A percentile compares a stretch with the other conserved stretches of the same genome.
Conservation (phyloP, 306 rosid species). For the Vigna trinervia region DNA sequence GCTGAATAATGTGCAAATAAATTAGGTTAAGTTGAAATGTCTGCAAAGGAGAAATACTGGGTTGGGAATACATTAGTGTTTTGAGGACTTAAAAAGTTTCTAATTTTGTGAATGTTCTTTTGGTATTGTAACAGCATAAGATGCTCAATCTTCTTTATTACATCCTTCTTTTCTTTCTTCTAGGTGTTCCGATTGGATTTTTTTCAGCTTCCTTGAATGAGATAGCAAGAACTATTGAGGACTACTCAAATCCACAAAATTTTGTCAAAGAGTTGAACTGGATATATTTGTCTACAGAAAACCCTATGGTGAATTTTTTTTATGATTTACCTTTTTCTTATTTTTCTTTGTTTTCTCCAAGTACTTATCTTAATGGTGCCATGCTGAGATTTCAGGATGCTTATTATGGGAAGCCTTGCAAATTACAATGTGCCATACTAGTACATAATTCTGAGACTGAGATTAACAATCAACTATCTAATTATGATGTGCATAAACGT, state of each 20-base stretch:
- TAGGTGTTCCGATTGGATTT: slow-evolving; percentile 82
- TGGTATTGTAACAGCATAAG: not conserved
- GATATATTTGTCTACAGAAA: slow-evolving; percentile 66
- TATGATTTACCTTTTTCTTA: not conserved
- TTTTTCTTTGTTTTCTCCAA: not conserved
- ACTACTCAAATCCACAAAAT: slow-evolving; percentile 51
- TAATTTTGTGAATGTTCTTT: slow-evolving; percentile 30
- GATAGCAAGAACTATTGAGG: slow-evolving; percentile 65
- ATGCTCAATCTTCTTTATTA: slow-evolving; percentile 9
- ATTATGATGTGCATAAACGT: slow-evolving; percentile 55
- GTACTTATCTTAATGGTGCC: slow-evolving; percentile 36
- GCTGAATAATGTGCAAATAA: slow-evolving; percentile 20
- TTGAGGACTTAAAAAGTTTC: slow-evolving; percentile 11
- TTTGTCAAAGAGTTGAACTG: slow-evolving; percentile 56
- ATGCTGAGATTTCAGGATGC: slow-evolving; percentile 55
- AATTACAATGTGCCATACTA: slow-evolving; percentile 68
- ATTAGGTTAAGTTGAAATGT: slow-evolving; percentile 27
- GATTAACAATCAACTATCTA: slow-evolving; percentile 48
- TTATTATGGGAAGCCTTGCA: slow-evolving; percentile 49
- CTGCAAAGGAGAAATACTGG: not conserved
- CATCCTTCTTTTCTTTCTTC: slow-evolving; percentile 40
- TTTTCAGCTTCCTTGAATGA: slow-evolving; percentile 77
- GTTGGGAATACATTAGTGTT: not conserved
- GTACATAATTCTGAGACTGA: slow-evolving; percentile 65
- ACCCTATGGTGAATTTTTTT: slow-evolving; percentile 55